Evolutionary conservation across 371 early-diverging fungal species (phyloP).

Genomic region (Cokeromyces recurvatus): DNA sequence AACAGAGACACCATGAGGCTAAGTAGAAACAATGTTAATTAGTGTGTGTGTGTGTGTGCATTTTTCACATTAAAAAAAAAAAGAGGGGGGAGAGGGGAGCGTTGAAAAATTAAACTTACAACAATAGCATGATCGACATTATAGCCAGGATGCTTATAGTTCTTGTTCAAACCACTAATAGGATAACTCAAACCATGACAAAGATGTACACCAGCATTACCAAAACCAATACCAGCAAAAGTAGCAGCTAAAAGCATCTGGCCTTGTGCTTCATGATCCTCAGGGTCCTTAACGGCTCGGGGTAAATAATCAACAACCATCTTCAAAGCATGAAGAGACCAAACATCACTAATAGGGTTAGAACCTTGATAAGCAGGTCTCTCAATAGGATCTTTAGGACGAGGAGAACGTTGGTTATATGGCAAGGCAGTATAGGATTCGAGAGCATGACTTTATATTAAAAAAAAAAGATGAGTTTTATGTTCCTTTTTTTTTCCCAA

Average conservation of each 20-base stretch:
- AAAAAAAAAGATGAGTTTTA: background rate
- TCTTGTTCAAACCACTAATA: conserved; percentile 81
- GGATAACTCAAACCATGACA: conserved; percentile 68
- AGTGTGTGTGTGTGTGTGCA: too few relatives aligned
- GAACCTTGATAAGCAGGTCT: conserved; percentile 92
- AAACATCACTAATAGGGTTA: conserved; percentile 89
- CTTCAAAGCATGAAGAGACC: conserved; percentile 80
- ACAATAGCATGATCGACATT: conserved; percentile 71
- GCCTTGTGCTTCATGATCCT: conserved; percentile 72
- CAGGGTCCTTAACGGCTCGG: conserved; percentile 65
- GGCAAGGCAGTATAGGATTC: conserved; percentile 92
- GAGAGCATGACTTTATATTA: conserved; percentile 61
- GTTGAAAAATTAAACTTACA: too few relatives aligned
- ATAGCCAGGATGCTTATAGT: conserved; percentile 81
- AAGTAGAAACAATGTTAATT: conserved; percentile 11
- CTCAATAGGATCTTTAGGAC: conserved; percentile 76
- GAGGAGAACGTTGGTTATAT: conserved; percentile 73
- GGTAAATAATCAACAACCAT: conserved; percentile 82
- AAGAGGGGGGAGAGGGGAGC: too few relatives aligned
- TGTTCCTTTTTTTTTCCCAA: background rate
- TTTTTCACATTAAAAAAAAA: too few relatives aligned
- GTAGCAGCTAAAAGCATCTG: conserved; percentile 91
- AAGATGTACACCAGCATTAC: conserved; percentile 87
- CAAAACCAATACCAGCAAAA: conserved; percentile 91
- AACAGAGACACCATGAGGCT: conserved; percentile 77